Conservation (phyloP, 164 flowering plant genomes). For the Dillenia turbinata region DNA sequence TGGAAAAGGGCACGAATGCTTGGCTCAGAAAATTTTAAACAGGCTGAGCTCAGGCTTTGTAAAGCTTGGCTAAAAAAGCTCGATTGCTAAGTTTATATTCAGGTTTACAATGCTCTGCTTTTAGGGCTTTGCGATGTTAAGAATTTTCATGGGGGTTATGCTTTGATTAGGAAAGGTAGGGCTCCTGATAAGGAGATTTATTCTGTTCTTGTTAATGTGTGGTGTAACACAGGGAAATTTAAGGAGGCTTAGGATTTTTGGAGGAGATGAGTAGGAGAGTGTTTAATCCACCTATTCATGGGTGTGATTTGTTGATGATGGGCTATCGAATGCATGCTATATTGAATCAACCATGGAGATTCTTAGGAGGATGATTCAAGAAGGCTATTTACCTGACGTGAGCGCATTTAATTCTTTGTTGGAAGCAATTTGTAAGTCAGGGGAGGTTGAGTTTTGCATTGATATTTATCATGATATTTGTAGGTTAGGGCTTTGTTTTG, state of each 20-base stretch:
- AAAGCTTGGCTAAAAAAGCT: too few relatives aligned
- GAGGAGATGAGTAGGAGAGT: slow-evolving; percentile 92
- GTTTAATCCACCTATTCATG: slow-evolving; percentile 83
- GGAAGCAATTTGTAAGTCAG: slow-evolving; percentile 55
- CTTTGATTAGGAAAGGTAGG: slow-evolving; percentile 62
- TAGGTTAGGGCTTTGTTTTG: slow-evolving; percentile 56
- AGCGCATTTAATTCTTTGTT: slow-evolving; percentile 64
- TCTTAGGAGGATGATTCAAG: slow-evolving; percentile 78
- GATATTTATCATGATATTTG: slow-evolving; percentile 56
- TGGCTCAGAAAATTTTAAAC: too few relatives aligned
- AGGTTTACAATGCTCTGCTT: slow-evolving; percentile 67
- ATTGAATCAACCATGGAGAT: slow-evolving; percentile 76
- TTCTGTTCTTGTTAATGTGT: slow-evolving; percentile 71
- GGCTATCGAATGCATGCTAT: slow-evolving; percentile 80
- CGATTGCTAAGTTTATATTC: not conserved
- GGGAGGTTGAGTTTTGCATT: slow-evolving; percentile 68
- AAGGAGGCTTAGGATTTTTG: slow-evolving; percentile 76
- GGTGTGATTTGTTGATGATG: slow-evolving; percentile 84
- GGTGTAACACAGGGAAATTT: slow-evolving; percentile 88
- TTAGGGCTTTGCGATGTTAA: slow-evolving; percentile 67
- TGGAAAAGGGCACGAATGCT: too few relatives aligned
- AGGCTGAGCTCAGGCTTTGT: too few relatives aligned
- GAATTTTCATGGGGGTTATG: slow-evolving; percentile 86
- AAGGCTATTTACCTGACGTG: slow-evolving; percentile 74
- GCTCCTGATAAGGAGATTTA: slow-evolving; percentile 70